These are phyloP conservation scores for Gigaspora rosea DNA, from an alignment of 192 early-diverging fungal species.

Conservation along the genomic window DNA sequence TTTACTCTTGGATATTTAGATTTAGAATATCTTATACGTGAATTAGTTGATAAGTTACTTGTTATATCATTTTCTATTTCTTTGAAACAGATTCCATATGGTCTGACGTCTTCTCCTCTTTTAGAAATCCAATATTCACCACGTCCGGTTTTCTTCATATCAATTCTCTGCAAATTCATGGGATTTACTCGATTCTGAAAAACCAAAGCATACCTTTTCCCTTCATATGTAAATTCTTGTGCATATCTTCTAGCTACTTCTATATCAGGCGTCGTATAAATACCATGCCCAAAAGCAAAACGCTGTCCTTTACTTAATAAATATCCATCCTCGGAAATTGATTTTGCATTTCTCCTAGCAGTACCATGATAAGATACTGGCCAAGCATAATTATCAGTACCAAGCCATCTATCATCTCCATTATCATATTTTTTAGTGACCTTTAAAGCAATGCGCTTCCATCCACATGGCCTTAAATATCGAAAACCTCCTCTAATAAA, in stretches of 20 bases:
- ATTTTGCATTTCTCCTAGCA: not conserved
- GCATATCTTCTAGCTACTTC: not conserved
- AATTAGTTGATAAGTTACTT: no score
- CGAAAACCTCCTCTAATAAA: not conserved
- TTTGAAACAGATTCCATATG: slow-evolving; percentile 29
- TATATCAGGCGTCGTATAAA: slow-evolving; percentile 22
- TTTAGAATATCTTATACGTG: no score
- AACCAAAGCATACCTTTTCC: not conserved
- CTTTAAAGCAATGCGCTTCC: slow-evolving; percentile 18
- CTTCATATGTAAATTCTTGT: not conserved
- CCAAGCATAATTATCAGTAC: not conserved
- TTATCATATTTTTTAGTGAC: slow-evolving; percentile 9
- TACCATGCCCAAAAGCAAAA: slow-evolving; percentile 14
- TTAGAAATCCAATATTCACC: slow-evolving; percentile 28
- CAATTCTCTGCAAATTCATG: not conserved
- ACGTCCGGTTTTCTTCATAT: not conserved
- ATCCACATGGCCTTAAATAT: no score
- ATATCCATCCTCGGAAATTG: slow-evolving; percentile 2
- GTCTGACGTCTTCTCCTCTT: not conserved
- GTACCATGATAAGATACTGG: slow-evolving; percentile 29
- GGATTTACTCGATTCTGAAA: slow-evolving; percentile 32
- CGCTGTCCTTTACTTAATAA: slow-evolving; percentile 20
- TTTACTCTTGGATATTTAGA: no score
- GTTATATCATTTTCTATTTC: not conserved
- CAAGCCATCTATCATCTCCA: slow-evolving; percentile 17